Conservation (phyloP, 257 asterid species). For the Fraxinus americana region DNA sequence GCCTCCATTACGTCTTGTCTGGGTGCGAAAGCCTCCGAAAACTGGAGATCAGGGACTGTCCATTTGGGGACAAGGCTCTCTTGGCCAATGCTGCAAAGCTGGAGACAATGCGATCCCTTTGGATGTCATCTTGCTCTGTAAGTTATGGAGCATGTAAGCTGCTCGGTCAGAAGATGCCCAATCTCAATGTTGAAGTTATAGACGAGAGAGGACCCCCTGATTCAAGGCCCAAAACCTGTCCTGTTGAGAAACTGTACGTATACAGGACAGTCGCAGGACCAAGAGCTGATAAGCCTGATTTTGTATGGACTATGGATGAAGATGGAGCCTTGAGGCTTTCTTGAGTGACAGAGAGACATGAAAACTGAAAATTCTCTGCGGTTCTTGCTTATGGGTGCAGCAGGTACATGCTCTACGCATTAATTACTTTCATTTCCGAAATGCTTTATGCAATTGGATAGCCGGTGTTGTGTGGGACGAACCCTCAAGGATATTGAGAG, state of each 20-base stretch:
- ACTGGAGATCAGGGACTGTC: conserved; percentile 92
- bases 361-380: neutral
- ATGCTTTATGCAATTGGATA: conserved; percentile 34
- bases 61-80: conserved; percentile 93
- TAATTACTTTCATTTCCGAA: neutral
- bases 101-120: conserved; percentile 99
- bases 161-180: conserved; percentile 79
- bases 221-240: conserved; percentile 67
- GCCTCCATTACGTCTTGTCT: conserved; percentile 80
- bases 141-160: conserved; percentile 91
- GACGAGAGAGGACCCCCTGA: conserved; percentile 89
- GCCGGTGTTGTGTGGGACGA: conserved; percentile 30
- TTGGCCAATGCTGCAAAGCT: conserved; percentile 95
- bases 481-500: conserved; percentile 17
- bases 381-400: conserved; percentile 3
- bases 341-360: conserved; percentile 9
- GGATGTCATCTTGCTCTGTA: conserved; percentile 97
- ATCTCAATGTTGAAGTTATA: conserved; percentile 86
- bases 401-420: conserved; percentile 45
- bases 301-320: conserved; percentile 72
- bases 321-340: conserved; percentile 42
- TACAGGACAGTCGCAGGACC: conserved; percentile 88
- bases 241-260: conserved; percentile 77
- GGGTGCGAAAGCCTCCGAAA: conserved; percentile 92
- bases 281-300: conserved; percentile 85